These are phyloP conservation scores for Licmophora abbreviata DNA, from an alignment of 108 stramenopile genomes.

Conservation along the genomic window DNA sequence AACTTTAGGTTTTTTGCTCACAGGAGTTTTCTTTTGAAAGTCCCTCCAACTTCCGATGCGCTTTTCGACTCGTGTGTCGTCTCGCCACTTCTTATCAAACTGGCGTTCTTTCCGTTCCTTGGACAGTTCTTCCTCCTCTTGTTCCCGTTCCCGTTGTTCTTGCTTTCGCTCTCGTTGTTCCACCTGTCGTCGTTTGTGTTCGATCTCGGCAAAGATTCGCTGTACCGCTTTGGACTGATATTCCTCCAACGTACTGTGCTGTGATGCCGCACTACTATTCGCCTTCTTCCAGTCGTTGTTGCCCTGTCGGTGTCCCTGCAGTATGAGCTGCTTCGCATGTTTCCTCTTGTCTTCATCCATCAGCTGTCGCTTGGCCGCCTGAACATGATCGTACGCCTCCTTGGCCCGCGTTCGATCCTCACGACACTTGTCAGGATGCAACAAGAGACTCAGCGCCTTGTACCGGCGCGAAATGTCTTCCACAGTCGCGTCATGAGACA, in stretches of 20 bases:
- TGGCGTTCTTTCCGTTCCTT: constrained; percentile 58
- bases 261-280: constrained; percentile 2
- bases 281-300: constrained; percentile 42
- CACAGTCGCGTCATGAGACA: constrained; percentile 41
- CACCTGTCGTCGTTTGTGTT: constrained; percentile 67
- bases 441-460: constrained; percentile 64
- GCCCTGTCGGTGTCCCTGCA: constrained; percentile 68
- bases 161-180: constrained; percentile 63
- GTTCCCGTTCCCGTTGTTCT: constrained; percentile 72
- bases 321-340: constrained; percentile 47
- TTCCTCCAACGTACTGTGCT: constrained; percentile 23
- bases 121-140: constrained; percentile 71
- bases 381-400: constrained; percentile 72
- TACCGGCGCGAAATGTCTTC: constrained; percentile 77
- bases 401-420: constrained; percentile 51
- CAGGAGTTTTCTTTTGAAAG: constrained; percentile 38
- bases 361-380: constrained; percentile 51
- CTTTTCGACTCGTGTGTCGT: constrained; percentile 68
- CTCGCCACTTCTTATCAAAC: constrained; percentile 73
- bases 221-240: constrained; percentile 56
- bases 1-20: neutral
- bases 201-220: constrained; percentile 78
- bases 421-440: constrained; percentile 83
- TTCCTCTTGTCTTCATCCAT: constrained; percentile 48
- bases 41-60: constrained; percentile 87